Evolutionary conservation across 768 basidiomycete genomes (phyloP).

Genomic region (Amanita jacksonii): DNA sequence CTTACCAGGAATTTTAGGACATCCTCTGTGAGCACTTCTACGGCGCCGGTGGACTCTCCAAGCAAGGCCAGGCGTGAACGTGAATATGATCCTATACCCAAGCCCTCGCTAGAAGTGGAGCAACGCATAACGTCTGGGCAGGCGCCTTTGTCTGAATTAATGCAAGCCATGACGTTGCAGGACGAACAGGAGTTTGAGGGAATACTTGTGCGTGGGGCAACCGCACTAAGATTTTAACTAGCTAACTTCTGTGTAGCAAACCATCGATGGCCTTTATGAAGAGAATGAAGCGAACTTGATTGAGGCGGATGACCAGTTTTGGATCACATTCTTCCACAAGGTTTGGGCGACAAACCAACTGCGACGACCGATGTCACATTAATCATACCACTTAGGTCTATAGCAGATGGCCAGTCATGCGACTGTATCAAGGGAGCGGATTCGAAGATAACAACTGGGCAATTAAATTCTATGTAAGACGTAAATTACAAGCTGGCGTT

Average conservation of each 20-base stretch:
- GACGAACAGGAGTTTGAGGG: conserved; percentile 1
- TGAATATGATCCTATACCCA: conserved; percentile 6
- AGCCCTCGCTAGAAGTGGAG: neutral
- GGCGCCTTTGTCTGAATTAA: conserved; percentile 2
- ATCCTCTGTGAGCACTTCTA: too few relatives aligned
- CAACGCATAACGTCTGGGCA: neutral
- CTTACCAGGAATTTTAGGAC: neutral
- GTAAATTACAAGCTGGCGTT: conserved; percentile 9
- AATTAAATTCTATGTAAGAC: conserved; percentile 15
- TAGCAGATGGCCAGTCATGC: conserved; percentile 1
- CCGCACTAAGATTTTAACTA: neutral
- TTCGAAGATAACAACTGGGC: conserved; percentile 18
- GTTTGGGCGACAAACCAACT: neutral
- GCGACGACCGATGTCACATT: neutral
- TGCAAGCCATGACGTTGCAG: conserved; percentile 1
- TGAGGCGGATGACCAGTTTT: neutral
- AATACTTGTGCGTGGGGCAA: neutral
- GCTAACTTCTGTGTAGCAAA: neutral
- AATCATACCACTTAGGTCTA: neutral
- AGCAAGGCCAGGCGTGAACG: neutral
- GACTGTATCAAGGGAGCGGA: neutral
- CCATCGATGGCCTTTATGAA: conserved; percentile 6
- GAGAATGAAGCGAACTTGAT: neutral
- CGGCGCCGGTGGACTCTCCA: neutral
- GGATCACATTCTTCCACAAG: neutral